Conservation (phyloP, 768 basidiomycete species). For the Lepiota venenata region DNA sequence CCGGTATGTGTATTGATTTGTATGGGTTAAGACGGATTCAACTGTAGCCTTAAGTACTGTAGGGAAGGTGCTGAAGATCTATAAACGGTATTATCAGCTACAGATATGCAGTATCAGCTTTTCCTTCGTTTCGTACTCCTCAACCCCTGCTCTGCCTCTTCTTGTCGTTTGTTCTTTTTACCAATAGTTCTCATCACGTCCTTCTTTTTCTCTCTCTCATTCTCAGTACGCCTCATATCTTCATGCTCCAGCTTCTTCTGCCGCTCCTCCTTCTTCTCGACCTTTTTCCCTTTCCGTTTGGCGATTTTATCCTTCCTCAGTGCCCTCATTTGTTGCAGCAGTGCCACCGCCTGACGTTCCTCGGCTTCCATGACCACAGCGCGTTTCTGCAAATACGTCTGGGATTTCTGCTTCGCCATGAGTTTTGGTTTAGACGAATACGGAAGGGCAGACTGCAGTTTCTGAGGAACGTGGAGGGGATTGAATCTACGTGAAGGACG, state of each 20-base stretch:
- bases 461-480: constrained; percentile 81
- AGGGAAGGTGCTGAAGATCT: too few species aligned
- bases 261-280: constrained; percentile 65
- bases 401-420: constrained; percentile 65
- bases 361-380: constrained; percentile 95
- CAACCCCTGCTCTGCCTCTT: constrained; percentile 55
- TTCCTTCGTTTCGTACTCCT: constrained; percentile 50
- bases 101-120: constrained; percentile 21
- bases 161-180: constrained; percentile 66
- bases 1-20: too few species aligned
- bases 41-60: too few species aligned
- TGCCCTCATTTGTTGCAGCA: constrained; percentile 92
- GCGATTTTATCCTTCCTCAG: constrained; percentile 84
- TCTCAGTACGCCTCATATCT: constrained; percentile 57
- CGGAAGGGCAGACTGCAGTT: constrained; percentile 87
- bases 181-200: constrained; percentile 72
- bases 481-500: constrained; percentile 87
- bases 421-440: constrained; percentile 91
- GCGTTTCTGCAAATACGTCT: constrained; percentile 92
- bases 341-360: constrained; percentile 87
- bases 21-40: too few species aligned
- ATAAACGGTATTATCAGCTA: too few species aligned
- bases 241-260: constrained; percentile 73
- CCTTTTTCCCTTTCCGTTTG: constrained; percentile 82
- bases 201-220: constrained; percentile 74